A percentile compares a stretch with the other conserved stretches of the same genome.
Conservation (phyloP, 306 rosid genomes). For the Cucurbita argyrosperma region DNA sequence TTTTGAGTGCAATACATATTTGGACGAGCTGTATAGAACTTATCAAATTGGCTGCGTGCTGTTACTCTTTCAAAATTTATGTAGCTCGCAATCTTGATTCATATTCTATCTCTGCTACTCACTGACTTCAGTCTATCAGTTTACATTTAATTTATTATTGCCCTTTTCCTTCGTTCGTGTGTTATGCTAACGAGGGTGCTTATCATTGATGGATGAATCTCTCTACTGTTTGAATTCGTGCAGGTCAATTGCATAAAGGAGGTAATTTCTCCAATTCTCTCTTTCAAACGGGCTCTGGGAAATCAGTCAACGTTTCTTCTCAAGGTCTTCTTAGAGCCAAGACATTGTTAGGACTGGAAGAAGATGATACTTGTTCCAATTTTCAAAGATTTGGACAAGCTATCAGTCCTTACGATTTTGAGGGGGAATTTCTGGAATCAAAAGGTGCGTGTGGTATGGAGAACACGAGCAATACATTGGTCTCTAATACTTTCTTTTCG, state of each 20-base stretch:
- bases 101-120: neutral
- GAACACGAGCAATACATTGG: neutral
- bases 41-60: neutral
- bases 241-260: conserved; percentile 32
- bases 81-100: neutral
- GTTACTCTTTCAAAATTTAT: neutral
- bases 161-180: neutral
- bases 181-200: neutral
- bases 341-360: conserved; percentile 40
- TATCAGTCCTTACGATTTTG: neutral
- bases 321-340: conserved; percentile 53
- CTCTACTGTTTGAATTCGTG: neutral
- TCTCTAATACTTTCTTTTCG: conserved; percentile 7
- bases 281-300: conserved; percentile 72
- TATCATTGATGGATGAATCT: neutral
- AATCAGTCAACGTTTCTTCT: conserved; percentile 50
- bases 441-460: conserved; percentile 11
- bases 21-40: neutral
- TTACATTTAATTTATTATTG: neutral
- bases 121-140: neutral
- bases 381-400: conserved; percentile 18
- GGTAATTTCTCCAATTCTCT: conserved; percentile 43
- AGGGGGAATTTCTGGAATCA: conserved; percentile 8
- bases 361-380: conserved; percentile 14
- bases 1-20: neutral